These are phyloP conservation scores for Fistulifera pelliculosa DNA, from an alignment of 108 stramenopile species.

Conservation along the genomic window DNA sequence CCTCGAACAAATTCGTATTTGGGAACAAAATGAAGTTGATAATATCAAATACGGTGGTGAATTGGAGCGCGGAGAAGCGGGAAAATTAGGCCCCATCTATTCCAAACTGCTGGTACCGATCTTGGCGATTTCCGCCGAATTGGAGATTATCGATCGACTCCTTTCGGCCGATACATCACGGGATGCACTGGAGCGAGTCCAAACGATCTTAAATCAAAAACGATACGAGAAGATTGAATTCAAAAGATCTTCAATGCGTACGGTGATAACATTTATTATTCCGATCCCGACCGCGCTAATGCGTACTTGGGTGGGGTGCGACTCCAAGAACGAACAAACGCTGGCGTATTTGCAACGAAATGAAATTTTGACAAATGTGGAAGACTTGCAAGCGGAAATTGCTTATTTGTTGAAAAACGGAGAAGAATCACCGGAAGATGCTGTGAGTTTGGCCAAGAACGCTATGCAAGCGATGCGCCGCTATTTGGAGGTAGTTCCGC, in stretches of 20 bases:
- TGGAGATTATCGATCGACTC: conserved; percentile 31
- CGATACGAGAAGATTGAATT: conserved; percentile 56
- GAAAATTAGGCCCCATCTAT: conserved; percentile 38
- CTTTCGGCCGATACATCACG: conserved; percentile 13
- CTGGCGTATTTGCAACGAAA: conserved; percentile 73
- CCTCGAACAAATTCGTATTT: conserved; percentile 54
- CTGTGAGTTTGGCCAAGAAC: conserved; percentile 21
- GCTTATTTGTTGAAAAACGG: conserved; percentile 39
- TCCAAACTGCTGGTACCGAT: conserved; percentile 58
- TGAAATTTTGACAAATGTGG: conserved; percentile 66
- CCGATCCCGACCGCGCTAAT: conserved; percentile 78
- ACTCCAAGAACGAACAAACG: conserved; percentile 52
- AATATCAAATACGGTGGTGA: conserved; percentile 70
- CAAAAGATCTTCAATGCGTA: conserved; percentile 77
- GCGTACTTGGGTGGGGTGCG: conserved; percentile 75
- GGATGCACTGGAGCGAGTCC: conserved; percentile 19
- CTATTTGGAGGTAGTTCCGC: conserved; percentile 62
- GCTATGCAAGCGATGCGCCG: conserved; percentile 47
- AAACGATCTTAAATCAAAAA: conserved; percentile 32
- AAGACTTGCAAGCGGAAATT: conserved; percentile 65
- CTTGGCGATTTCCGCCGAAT: conserved; percentile 43
- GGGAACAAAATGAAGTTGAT: conserved; percentile 75
- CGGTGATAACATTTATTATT: conserved; percentile 83
- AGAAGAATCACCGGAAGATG: conserved; percentile 35
- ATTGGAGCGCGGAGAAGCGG: conserved; percentile 29